A percentile compares a stretch with the other conserved stretches of the same genome.
phyloP scores from a whole-genome alignment of 371 early-diverging fungal genomes.

The Zancudomyces culisetae region DNA sequence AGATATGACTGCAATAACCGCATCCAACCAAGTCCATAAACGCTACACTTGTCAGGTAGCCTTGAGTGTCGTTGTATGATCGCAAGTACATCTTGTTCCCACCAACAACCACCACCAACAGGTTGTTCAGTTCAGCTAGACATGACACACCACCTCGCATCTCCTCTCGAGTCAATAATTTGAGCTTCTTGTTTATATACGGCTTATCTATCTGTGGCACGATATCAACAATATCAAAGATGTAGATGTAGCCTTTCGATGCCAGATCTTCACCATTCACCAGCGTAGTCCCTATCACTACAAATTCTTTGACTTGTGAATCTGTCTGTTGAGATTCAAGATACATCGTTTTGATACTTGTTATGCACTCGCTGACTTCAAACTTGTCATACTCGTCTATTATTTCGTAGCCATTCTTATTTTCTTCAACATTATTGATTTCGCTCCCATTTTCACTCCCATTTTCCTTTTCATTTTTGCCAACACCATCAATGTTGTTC shows the following conservation, averaged over 20 bases:
- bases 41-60: conserved; percentile 80
- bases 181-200: conserved; percentile 84
- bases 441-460: no score
- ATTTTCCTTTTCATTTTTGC: no score
- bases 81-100: conserved; percentile 86
- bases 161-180: conserved; percentile 63
- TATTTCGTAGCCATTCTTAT: no score
- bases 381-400: conserved; percentile 57
- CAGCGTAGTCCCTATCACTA: conserved; percentile 81
- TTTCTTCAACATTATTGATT: no score
- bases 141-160: conserved; percentile 91
- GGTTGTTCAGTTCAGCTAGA: conserved; percentile 67
- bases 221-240: conserved; percentile 93
- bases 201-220: conserved; percentile 92
- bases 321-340: conserved; percentile 76
- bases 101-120: conserved; percentile 61
- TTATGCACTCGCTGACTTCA: conserved; percentile 71
- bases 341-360: conserved; percentile 52
- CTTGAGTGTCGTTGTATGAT: conserved; percentile 74
- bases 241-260: conserved; percentile 70
- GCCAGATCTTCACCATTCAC: conserved; percentile 85
- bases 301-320: conserved; percentile 64
- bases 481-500: no score
- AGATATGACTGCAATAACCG: conserved; percentile 70
- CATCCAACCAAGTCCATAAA: conserved; percentile 88